Percentiles rank a stretch among this genome's conserved stretches.
phyloP scores from a whole-genome alignment of 768 basidiomycete genomes.

The Boletus sp. region DNA sequence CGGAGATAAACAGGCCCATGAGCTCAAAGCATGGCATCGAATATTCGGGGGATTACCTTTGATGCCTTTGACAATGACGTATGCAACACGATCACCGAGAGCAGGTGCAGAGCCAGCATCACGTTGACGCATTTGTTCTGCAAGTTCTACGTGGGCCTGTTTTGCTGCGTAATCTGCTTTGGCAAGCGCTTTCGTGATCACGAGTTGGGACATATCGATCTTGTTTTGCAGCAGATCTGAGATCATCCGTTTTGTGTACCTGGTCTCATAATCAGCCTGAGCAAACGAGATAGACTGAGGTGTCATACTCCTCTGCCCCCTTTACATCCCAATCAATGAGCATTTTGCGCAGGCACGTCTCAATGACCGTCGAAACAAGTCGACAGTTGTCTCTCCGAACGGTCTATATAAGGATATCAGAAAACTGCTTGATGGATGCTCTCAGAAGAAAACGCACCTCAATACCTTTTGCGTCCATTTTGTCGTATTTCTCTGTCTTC shows the following conservation, averaged over 20 bases:
- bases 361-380: constrained; percentile 96
- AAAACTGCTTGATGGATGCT: background rate
- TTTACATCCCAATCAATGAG: constrained; percentile 92
- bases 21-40: background rate
- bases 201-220: constrained; percentile 97
- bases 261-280: constrained; percentile 33
- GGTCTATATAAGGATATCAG: constrained; percentile 52
- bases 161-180: constrained; percentile 93
- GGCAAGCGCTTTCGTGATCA: constrained; percentile 95
- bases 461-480: constrained; percentile 99
- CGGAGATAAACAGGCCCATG: background rate
- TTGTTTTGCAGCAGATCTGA: constrained; percentile 94
- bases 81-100: constrained; percentile 98
- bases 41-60: constrained; percentile 58
- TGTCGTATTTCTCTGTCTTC: constrained; percentile 90
- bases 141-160: constrained; percentile 95
- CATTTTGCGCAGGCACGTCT: constrained; percentile 98
- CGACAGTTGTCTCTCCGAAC: constrained; percentile 98
- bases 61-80: constrained; percentile 96
- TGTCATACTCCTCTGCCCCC: constrained; percentile 82
- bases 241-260: constrained; percentile 92
- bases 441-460: constrained; percentile 56
- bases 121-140: constrained; percentile 91
- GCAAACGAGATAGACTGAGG: constrained; percentile 5
- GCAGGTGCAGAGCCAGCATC: constrained; percentile 97